These are phyloP conservation scores for Cydonia oblonga DNA, from an alignment of 331 rosid genomes.

Conservation along the genomic window DNA sequence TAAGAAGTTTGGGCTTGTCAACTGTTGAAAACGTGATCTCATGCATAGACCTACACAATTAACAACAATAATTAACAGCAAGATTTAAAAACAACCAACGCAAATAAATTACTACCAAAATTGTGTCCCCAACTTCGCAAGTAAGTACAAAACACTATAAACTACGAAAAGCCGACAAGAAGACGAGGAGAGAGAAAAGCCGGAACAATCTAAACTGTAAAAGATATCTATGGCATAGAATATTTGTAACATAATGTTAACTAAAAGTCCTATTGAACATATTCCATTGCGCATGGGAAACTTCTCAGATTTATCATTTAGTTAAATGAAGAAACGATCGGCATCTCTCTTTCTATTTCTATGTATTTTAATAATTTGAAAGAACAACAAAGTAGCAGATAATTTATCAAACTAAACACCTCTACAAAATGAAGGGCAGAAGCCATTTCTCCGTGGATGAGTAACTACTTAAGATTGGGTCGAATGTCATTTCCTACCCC, in stretches of 20 bases:
- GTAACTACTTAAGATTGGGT: conserved; percentile 9
- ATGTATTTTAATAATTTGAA: not conserved
- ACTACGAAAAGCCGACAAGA: not conserved
- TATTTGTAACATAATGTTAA: not conserved
- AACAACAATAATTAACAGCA: conserved; percentile 8
- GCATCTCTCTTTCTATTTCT: not conserved
- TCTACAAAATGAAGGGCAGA: not conserved
- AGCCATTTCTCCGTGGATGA: conserved; percentile 2
- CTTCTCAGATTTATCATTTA: not conserved
- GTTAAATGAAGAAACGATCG: not conserved
- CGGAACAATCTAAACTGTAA: not conserved
- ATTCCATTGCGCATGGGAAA: not conserved
- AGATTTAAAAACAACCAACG: not conserved
- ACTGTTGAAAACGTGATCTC: conserved; percentile 92
- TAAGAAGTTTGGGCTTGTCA: conserved; percentile 95
- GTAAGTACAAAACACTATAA: not conserved
- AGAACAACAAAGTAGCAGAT: not conserved
- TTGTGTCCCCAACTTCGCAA: not conserved
- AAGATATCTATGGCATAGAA: not conserved
- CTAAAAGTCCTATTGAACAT: not conserved
- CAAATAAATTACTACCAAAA: not conserved
- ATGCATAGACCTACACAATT: conserved; percentile 75
- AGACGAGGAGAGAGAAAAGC: not conserved
- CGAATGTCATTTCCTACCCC: conserved; percentile 27
- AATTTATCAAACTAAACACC: not conserved